Evolutionary conservation across 2,329 filamentous ascomycete genomes (phyloP), one percentile per base, ranked within the genome.

Genomic region (Diaporthe australafricana): DNA sequence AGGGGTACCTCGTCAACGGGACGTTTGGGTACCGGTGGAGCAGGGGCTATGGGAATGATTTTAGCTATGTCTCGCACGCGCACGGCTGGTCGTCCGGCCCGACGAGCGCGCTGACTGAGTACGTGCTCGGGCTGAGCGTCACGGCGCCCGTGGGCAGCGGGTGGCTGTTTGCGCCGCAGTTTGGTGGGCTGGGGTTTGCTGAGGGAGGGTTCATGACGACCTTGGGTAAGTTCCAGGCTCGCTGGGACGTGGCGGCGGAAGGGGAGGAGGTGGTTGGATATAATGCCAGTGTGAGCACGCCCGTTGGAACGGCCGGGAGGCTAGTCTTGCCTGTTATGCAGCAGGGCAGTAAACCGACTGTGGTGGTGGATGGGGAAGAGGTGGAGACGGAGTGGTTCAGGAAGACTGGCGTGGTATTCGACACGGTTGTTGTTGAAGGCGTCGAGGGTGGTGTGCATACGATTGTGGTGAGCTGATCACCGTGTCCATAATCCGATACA

Each of bases 1-100:
- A 91, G 78, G 89, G 89, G 0, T 91, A 89, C 72, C 81, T 88
- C 1, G 78, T 78, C 0, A 84, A 91, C 73, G 88, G 88, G 3
- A 86, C 82, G 0, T 92, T 89, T 74, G 87, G 85, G 2, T 92
- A 92, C 76, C 83, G 88, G 2, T 83, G 81, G 40, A 80, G 84
- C 60, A 78, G 84, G 8, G 89, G 88, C 0, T 91, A 91, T 73
- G 78, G 79, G 5, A 82, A 85, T 57, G 86, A 88, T 68, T 81
- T 80, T 65, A 81, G 80, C 17, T 85, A 86, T 70, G 84, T 84
- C 8, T 84, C 81, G n/a, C 86, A 87, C 72, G 80, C 85, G 17
- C 85, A 87, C 76, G 85, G 86, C 11, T 87, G 86, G 86, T 82
- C 83, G 12, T 83, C 83, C 0, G 86, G 86, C 0, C 86, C 86